Conservation (phyloP, 805 yeast species). For the Lipomyces orientalis region DNA sequence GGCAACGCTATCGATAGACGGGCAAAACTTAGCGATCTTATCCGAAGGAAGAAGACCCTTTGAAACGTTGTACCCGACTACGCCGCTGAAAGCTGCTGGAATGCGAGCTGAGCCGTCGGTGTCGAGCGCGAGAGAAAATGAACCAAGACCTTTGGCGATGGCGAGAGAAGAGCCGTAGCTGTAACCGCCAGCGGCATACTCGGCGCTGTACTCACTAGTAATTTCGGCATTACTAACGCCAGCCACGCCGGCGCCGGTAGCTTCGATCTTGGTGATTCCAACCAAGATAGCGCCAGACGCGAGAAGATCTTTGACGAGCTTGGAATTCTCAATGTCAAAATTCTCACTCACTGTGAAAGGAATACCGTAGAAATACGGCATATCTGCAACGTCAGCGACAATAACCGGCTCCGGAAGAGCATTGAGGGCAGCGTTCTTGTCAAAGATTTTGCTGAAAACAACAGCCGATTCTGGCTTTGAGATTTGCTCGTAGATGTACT, state of each 20-base stretch:
- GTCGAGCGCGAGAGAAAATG: constrained; percentile 30
- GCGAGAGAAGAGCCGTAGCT: constrained; percentile 33
- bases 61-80: constrained; percentile 31
- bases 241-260: constrained; percentile 20
- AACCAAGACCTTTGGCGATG: constrained; percentile 26
- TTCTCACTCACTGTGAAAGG: constrained; percentile 33
- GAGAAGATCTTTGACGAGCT: constrained; percentile 24
- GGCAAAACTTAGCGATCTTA: constrained; percentile 22
- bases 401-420: constrained; percentile 25
- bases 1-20: constrained; percentile 31
- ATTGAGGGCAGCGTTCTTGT: constrained; percentile 24
- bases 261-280: constrained; percentile 30
- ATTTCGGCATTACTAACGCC: constrained; percentile 11
- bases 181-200: constrained; percentile 30
- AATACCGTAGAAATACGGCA: constrained; percentile 36
- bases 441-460: constrained; percentile 22
- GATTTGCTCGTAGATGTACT: constrained; percentile 22
- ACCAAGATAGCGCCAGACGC: constrained; percentile 27
- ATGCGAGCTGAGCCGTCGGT: constrained; percentile 35
- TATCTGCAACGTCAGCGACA: constrained; percentile 23
- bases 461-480: constrained; percentile 8
- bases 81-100: constrained; percentile 31
- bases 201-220: constrained; percentile 24
- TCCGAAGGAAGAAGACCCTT: constrained; percentile 31
- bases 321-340: constrained; percentile 21